These are phyloP conservation scores for Nannochloropsis gaditana DNA, from an alignment of 108 stramenopile species.

Conservation along the genomic window DNA sequence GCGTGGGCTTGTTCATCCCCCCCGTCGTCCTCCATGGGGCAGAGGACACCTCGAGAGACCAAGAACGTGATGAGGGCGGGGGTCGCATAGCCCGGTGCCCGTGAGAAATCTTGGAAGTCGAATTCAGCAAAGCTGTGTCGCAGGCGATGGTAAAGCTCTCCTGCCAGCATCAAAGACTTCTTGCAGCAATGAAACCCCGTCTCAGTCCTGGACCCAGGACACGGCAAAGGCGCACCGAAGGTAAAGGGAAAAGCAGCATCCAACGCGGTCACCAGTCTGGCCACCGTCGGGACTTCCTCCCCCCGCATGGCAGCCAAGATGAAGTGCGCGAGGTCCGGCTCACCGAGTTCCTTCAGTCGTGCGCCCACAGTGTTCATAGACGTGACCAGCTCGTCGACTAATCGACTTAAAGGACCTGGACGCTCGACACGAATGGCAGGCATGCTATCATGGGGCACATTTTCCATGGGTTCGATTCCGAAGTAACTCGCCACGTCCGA, in stretches of 20 bases:
- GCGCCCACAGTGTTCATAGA: not conserved
- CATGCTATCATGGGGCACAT: not conserved
- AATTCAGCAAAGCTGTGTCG: not conserved
- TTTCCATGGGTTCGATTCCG: not conserved
- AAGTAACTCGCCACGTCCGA: not conserved
- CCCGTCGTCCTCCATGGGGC: not conserved
- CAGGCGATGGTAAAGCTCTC: conserved; percentile 5
- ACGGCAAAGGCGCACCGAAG: not conserved
- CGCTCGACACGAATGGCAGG: conserved; percentile 16
- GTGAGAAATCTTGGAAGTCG: not conserved
- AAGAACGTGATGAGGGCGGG: conserved; percentile 8
- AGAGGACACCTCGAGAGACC: not conserved
- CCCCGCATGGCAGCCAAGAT: not conserved
- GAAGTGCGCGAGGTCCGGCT: conserved; percentile 4
- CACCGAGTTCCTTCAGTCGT: not conserved
- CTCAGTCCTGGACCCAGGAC: not conserved
- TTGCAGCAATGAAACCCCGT: not conserved
- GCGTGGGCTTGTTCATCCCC: not conserved
- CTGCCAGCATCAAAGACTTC: not conserved
- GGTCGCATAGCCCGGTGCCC: not conserved
- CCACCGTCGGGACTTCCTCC: not conserved
- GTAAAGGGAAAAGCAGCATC: not conserved
- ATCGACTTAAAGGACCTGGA: not conserved
- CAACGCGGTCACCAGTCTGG: not conserved
- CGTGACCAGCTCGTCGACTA: not conserved